Percentiles rank a stretch among this genome's conserved stretches.
Conservation (phyloP, 2,329 filamentous ascomycete species). For the Fusarium avenaceum region DNA sequence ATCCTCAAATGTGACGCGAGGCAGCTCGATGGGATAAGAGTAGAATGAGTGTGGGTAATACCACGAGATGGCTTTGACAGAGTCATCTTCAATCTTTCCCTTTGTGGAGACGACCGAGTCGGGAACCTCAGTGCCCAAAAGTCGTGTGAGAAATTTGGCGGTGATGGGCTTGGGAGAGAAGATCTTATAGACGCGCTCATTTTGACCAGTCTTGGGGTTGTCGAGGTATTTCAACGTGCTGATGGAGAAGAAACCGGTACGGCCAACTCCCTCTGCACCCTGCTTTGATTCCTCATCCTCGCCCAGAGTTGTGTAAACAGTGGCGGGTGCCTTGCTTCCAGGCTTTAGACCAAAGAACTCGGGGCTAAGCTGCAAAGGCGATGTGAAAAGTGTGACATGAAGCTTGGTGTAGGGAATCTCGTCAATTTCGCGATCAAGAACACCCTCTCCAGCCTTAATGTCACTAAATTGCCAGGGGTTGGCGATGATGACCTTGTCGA, state of each 20-base stretch:
- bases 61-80: slow-evolving; percentile 75
- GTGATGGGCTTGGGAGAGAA: slow-evolving; percentile 70
- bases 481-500: slow-evolving; percentile 87
- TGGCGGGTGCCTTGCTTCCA: slow-evolving; percentile 73
- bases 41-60: slow-evolving; percentile 82
- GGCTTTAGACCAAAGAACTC: slow-evolving; percentile 77
- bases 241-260: slow-evolving; percentile 86
- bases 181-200: slow-evolving; percentile 75
- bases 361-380: slow-evolving; percentile 78
- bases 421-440: slow-evolving; percentile 79
- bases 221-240: slow-evolving; percentile 76
- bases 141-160: slow-evolving; percentile 64
- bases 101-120: slow-evolving; percentile 53
- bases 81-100: slow-evolving; percentile 54
- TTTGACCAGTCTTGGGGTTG: slow-evolving; percentile 69
- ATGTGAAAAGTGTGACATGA: slow-evolving; percentile 90
- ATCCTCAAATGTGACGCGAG: slow-evolving; percentile 89
- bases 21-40: slow-evolving; percentile 87
- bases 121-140: slow-evolving; percentile 65
- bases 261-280: slow-evolving; percentile 73
- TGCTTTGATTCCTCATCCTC: slow-evolving; percentile 65
- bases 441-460: slow-evolving; percentile 72
- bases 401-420: slow-evolving; percentile 87
- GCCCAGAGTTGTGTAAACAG: slow-evolving; percentile 85
- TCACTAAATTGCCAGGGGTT: slow-evolving; percentile 85